phyloP scores from a whole-genome alignment of 164 flowering plant genomes.

The Cinnamomum chago region DNA sequence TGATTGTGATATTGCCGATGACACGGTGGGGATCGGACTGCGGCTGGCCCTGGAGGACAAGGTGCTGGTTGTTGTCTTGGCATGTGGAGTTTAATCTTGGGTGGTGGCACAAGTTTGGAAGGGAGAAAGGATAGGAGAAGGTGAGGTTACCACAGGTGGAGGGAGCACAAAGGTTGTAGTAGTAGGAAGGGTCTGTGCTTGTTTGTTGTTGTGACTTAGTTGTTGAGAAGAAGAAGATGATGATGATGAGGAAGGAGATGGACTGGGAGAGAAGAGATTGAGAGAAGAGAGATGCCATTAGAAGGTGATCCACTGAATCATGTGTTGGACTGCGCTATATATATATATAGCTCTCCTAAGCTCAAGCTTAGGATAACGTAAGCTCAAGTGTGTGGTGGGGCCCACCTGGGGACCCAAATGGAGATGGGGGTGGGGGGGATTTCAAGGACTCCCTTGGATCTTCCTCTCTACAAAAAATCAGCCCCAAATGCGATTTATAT shows the following conservation, averaged over 20 bases:
- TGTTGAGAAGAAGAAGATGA: background rate
- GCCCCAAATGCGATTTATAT: too few species aligned
- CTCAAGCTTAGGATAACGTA: too few species aligned
- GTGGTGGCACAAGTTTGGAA: background rate
- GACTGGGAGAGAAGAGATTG: background rate
- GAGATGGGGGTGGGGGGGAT: too few species aligned
- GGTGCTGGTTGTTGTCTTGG: slow-evolving; percentile 4
- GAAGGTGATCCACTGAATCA: too few species aligned
- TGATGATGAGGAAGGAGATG: background rate
- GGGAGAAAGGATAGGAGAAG: background rate
- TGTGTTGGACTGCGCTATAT: background rate
- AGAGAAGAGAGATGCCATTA: background rate
- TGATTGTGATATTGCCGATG: background rate
- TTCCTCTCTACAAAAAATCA: too few species aligned
- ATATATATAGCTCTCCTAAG: too few species aligned
- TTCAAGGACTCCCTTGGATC: too few species aligned
- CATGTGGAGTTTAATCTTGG: background rate
- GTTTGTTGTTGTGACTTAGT: too few species aligned
- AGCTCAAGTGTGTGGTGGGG: too few species aligned
- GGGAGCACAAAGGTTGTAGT: slow-evolving; percentile 7
- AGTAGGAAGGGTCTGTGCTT: slow-evolving; percentile 6
- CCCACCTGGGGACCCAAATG: too few species aligned
- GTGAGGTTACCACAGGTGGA: background rate
- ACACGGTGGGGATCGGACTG: background rate
- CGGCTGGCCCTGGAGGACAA: background rate